Percentiles rank a stretch among this genome's conserved stretches.
Evolutionary conservation across 768 basidiomycete genomes (phyloP).

Genomic region (Lyophyllum shimeji): DNA sequence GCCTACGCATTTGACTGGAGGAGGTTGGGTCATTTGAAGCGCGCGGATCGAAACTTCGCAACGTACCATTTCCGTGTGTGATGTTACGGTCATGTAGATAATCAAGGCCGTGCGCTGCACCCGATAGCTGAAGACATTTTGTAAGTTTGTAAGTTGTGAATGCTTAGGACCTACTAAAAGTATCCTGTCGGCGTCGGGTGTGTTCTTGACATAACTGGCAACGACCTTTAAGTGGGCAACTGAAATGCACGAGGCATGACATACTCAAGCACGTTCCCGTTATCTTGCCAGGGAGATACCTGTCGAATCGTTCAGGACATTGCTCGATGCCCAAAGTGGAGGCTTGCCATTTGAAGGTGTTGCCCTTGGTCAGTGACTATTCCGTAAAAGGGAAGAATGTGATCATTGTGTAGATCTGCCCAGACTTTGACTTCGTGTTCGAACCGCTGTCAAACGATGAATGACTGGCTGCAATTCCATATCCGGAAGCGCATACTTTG

Average conservation of each 20-base stretch:
- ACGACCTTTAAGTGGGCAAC: neutral
- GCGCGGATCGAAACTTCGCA: slow-evolving; percentile 1
- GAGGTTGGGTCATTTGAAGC: slow-evolving; percentile 1
- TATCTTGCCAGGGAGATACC: slow-evolving; percentile 65
- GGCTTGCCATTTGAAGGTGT: slow-evolving; percentile 46
- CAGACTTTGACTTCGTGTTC: slow-evolving; percentile 56
- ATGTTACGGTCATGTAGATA: slow-evolving; percentile 54
- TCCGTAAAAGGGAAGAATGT: slow-evolving; percentile 56
- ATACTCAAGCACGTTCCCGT: slow-evolving; percentile 56
- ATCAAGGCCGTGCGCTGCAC: slow-evolving; percentile 55
- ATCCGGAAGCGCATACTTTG: slow-evolving; percentile 32
- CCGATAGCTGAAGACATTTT: slow-evolving; percentile 37
- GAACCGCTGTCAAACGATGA: slow-evolving; percentile 42
- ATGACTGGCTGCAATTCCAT: neutral
- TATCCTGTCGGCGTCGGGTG: slow-evolving; percentile 38
- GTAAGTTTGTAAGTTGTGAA: neutral
- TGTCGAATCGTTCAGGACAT: slow-evolving; percentile 17
- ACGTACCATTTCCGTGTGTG: slow-evolving; percentile 63
- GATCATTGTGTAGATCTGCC: slow-evolving; percentile 48
- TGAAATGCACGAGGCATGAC: slow-evolving; percentile 6
- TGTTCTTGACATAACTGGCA: slow-evolving; percentile 39
- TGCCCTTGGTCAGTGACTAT: slow-evolving; percentile 53
- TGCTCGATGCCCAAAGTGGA: neutral
- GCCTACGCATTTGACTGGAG: slow-evolving; percentile 61
- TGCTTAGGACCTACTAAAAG: slow-evolving; percentile 35